These are phyloP conservation scores for Ophiostoma novo-ulmi DNA, from an alignment of 2,329 filamentous ascomycete genomes.

Conservation along the genomic window DNA sequence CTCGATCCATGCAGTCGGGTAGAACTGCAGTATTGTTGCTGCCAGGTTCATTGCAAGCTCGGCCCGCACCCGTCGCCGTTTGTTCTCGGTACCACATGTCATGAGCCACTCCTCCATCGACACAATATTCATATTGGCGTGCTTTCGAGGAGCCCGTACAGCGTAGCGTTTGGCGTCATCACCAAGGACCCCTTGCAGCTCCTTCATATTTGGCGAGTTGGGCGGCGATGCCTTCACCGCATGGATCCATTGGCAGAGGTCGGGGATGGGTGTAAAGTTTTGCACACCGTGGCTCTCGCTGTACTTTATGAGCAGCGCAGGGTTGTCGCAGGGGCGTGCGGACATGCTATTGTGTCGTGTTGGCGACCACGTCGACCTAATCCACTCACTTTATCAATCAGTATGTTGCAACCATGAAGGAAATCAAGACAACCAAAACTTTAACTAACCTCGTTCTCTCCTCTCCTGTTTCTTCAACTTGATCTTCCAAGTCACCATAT, in stretches of 20 bases:
- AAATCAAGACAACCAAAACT: not conserved
- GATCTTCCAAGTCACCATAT: not conserved
- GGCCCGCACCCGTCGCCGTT: slow-evolving; percentile 23
- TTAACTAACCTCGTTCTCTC: not conserved
- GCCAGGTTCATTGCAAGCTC: slow-evolving; percentile 25
- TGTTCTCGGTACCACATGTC: slow-evolving; percentile 21
- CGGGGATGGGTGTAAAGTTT: slow-evolving; percentile 25
- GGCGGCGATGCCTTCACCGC: slow-evolving; percentile 23
- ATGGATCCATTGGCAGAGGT: slow-evolving; percentile 27
- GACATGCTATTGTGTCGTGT: slow-evolving; percentile 20
- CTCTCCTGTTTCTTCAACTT: not conserved
- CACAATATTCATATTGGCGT: slow-evolving; percentile 23
- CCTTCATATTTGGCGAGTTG: slow-evolving; percentile 19
- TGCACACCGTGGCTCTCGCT: slow-evolving; percentile 24
- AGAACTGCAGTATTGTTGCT: slow-evolving; percentile 25
- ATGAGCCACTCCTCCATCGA: slow-evolving; percentile 27
- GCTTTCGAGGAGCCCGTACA: not conserved
- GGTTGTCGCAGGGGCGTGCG: slow-evolving; percentile 15
- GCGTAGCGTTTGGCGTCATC: not conserved
- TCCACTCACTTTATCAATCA: not conserved
- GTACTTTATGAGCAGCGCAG: slow-evolving; percentile 24
- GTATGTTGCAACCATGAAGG: not conserved
- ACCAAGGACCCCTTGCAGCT: slow-evolving; percentile 1
- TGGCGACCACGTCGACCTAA: slow-evolving; percentile 21
- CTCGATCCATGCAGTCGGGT: slow-evolving; percentile 27